phyloP scores from a whole-genome alignment of 148 eudicot genomes.

The Arctostaphylos glauca region DNA sequence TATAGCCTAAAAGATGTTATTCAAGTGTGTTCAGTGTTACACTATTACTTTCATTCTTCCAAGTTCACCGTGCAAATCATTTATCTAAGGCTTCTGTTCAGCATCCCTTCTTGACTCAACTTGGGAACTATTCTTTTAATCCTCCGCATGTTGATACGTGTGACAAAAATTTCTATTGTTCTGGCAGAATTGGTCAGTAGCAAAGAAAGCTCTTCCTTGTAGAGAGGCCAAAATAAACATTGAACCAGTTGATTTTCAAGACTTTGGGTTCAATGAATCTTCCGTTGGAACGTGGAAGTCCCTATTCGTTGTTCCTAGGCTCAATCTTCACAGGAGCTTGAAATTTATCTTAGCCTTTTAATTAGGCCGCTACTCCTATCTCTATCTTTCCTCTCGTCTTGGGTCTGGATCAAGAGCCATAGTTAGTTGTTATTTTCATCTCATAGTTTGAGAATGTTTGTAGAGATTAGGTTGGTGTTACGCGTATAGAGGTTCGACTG shows the following conservation, averaged over 20 bases:
- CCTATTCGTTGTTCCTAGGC: background rate
- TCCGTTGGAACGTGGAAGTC: background rate
- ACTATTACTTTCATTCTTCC: background rate
- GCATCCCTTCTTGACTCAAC: background rate
- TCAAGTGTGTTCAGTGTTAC: background rate
- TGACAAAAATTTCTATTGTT: background rate
- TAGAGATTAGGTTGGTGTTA: no score
- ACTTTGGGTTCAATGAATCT: background rate
- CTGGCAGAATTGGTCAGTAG: constrained; percentile 4
- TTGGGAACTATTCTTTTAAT: background rate
- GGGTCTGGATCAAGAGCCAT: no score
- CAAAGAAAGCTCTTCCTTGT: background rate
- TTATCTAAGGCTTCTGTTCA: background rate
- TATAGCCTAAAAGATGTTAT: background rate
- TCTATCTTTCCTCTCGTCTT: no score
- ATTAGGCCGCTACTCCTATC: no score
- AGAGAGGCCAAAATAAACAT: constrained; percentile 7
- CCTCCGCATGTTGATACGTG: background rate
- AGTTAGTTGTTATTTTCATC: no score
- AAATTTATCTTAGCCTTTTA: background rate
- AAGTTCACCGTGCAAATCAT: background rate
- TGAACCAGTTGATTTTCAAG: background rate
- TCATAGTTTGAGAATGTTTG: no score
- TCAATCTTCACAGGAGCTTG: background rate
- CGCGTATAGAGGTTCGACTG: no score